Evolutionary conservation across 805 yeast genomes (phyloP).

Genomic region (Candida qinlingensis): DNA sequence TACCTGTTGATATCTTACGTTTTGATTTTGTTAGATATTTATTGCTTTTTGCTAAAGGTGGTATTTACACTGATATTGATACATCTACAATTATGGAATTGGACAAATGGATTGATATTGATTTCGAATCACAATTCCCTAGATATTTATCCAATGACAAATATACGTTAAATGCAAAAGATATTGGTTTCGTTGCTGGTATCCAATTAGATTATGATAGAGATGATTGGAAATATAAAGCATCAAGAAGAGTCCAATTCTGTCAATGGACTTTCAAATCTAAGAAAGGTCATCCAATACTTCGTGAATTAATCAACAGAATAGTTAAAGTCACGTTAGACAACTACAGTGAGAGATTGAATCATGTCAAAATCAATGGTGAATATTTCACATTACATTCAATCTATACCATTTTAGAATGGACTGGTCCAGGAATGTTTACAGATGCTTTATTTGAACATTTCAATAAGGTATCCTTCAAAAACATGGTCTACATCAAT

Average conservation of each 20-base stretch:
- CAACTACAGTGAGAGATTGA: conserved; percentile 28
- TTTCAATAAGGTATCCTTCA: conserved; percentile 31
- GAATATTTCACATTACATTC: conserved; percentile 43
- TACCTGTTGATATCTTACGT: conserved; percentile 49
- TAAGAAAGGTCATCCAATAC: conserved; percentile 58
- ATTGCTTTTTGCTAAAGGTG: conserved; percentile 49
- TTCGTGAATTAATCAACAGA: conserved; percentile 49
- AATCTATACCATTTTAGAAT: conserved; percentile 50
- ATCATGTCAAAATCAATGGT: conserved; percentile 25
- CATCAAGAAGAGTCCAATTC: conserved; percentile 51
- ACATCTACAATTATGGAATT: conserved; percentile 40
- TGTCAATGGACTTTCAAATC: conserved; percentile 60
- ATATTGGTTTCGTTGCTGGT: conserved; percentile 48
- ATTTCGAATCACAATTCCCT: conserved; percentile 9
- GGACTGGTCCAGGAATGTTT: conserved; percentile 54
- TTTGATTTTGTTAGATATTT: conserved; percentile 54
- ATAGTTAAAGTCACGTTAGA: conserved; percentile 48
- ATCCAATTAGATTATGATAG: conserved; percentile 50
- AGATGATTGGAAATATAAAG: conserved; percentile 48
- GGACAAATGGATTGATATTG: conserved; percentile 50
- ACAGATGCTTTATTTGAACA: conserved; percentile 43
- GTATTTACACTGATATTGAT: conserved; percentile 58
- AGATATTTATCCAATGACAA: neutral
- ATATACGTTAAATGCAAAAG: conserved; percentile 30
- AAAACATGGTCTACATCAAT: conserved; percentile 1